phyloP scores from a whole-genome alignment of 176 grass and related monocot genomes.

The Juncus inflexus region DNA sequence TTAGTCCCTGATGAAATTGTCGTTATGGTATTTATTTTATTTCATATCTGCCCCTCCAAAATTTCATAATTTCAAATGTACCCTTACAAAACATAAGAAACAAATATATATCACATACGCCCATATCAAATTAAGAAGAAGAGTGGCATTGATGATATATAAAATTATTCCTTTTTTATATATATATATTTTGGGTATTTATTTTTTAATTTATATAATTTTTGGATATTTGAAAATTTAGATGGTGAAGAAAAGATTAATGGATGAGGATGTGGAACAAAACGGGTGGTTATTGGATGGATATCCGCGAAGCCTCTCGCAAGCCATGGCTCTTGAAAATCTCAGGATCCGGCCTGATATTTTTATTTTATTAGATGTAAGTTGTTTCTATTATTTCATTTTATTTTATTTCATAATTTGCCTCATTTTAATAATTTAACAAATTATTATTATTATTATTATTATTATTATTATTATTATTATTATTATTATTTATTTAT shows the following conservation, averaged over 20 bases:
- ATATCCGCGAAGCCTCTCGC: slow-evolving; percentile 85
- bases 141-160: no score
- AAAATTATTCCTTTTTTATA: no score
- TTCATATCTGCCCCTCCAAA: background rate
- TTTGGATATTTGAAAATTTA: slow-evolving; percentile 25
- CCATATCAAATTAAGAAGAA: no score
- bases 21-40: slow-evolving; percentile 52
- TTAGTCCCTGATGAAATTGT: slow-evolving; percentile 87
- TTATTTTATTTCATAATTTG: background rate
- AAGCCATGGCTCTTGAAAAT: slow-evolving; percentile 86
- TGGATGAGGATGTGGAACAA: slow-evolving; percentile 77
- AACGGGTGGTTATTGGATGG: slow-evolving; percentile 94
- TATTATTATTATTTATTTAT: background rate
- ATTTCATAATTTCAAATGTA: background rate
- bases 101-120: no score
- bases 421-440: background rate
- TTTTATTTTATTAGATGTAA: slow-evolving; percentile 87
- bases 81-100: no score
- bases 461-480: background rate
- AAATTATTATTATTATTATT: background rate
- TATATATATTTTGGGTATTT: no score
- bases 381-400: slow-evolving; percentile 15
- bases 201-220: background rate
- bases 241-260: slow-evolving; percentile 88
- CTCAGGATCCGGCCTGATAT: slow-evolving; percentile 70